Base-by-base conservation (phyloP, 257 asterid genomes). In the Jasminum sambac region DNA sequence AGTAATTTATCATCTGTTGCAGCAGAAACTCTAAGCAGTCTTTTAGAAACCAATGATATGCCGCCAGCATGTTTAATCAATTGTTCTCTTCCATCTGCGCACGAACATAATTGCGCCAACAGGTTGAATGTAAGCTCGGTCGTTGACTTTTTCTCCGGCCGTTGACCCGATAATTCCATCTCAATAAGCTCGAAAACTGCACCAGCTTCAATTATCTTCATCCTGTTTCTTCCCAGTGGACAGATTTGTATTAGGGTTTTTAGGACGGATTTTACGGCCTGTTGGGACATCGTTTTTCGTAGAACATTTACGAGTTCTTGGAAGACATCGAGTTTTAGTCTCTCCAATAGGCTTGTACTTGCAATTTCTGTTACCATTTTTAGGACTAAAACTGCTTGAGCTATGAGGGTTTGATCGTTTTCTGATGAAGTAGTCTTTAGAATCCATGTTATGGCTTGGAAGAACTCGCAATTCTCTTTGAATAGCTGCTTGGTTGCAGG, bases 51-150 rank as follows among this genome's bases (percentile, higher is more conserved):
- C 81, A 88, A 14, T 0, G 94, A 96, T 11, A 95, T 76, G 44
- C 88, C 90, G 6, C 85, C 96, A 4, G 89, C 85, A 71, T 95
- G 98, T 68, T 57, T 67, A 60, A 89, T 57, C 13, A 95, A 78
- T 72, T 89, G 78, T 39, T 87, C 96, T 76, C 99, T 82, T 2
- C 98, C 99, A 16, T 95, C 96, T 3, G 99, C 99, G 24, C 86
- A 83, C 30, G 86, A 69, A 42, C 97, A 91, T 62, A 91, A 58
- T 2, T 80, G 82, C 12, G 96, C 90, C 71, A 95, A 55, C 8
- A 87, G 83, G 59, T 75, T 19, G 74, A 95, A 77, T 0, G 79
- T 72, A 2, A 89, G 79, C 75, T 95, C 99, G 30, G 86, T 76
- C 0, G 70, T 77, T 40, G 30, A 19, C 61, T 19, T 52, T 19